Conservation (phyloP, 202 grass and related monocot species). For the Schoenoplectus tabernaemontani region DNA sequence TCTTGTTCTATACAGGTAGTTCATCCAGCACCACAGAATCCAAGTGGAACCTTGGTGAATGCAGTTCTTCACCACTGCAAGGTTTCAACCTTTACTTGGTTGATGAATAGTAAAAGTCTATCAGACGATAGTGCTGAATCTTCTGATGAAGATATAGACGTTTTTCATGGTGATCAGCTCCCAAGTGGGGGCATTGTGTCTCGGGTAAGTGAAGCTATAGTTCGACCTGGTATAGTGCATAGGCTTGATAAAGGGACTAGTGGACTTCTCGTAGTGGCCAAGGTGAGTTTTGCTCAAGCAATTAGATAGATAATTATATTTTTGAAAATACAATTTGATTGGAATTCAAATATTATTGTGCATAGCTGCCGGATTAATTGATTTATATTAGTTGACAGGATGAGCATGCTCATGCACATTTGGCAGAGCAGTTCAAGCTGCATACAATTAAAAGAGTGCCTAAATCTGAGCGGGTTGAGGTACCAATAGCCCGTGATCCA, state of each 20-base stretch:
- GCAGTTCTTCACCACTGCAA: constrained; percentile 93
- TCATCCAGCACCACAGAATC: constrained; percentile 80
- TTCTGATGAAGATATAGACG: constrained; percentile 56
- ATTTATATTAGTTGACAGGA: constrained; percentile 52
- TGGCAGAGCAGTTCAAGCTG: constrained; percentile 89
- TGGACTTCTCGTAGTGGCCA: constrained; percentile 82
- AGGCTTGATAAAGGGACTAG: constrained; percentile 96
- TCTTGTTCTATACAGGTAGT: constrained; percentile 42
- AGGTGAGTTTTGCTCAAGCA: constrained; percentile 35
- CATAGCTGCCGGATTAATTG: neutral
- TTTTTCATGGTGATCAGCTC: constrained; percentile 53
- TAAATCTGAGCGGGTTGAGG: constrained; percentile 52
- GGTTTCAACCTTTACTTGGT: constrained; percentile 69
- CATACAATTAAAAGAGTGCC: constrained; percentile 73
- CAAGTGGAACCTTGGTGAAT: constrained; percentile 87
- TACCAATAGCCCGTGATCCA: constrained; percentile 77
- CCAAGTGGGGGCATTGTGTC: constrained; percentile 27
- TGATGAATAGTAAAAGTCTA: constrained; percentile 28
- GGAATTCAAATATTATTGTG: neutral
- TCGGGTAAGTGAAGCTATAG: constrained; percentile 39
- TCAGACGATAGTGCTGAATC: constrained; percentile 38
- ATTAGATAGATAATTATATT: neutral
- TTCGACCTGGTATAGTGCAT: constrained; percentile 89
- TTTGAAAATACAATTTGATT: no score
- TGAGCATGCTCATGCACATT: constrained; percentile 75